Conservation (phyloP, 1,284 basidiomycete species). For the Xanthoconium separans region DNA sequence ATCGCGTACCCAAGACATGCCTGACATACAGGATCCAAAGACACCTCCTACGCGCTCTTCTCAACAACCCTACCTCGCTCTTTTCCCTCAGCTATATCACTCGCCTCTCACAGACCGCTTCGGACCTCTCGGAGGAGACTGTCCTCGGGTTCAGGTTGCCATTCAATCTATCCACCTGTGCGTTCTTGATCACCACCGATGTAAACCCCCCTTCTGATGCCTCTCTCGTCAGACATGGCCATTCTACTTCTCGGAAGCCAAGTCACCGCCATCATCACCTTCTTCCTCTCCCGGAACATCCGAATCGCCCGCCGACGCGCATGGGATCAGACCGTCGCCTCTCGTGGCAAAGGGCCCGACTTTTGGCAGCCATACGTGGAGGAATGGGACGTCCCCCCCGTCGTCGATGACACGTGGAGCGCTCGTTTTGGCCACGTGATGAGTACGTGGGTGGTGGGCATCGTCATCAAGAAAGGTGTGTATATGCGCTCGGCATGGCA, state of each 20-base stretch:
- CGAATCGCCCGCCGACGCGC: conserved; percentile 73
- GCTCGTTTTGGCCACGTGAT: conserved; percentile 42
- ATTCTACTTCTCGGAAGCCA: conserved; percentile 72
- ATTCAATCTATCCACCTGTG: conserved; percentile 64
- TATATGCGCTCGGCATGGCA: conserved; percentile 3
- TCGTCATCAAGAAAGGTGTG: conserved; percentile 51
- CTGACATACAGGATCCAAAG: conserved; percentile 66
- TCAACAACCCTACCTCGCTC: conserved; percentile 51
- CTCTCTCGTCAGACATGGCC: conserved; percentile 58
- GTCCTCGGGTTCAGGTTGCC: conserved; percentile 64
- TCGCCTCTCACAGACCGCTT: conserved; percentile 36
- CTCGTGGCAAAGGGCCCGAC: conserved; percentile 72
- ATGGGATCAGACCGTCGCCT: conserved; percentile 78
- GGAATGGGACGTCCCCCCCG: conserved; percentile 78
- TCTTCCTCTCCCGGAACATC: conserved; percentile 80
- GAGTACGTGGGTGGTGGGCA: conserved; percentile 47
- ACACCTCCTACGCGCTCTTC: conserved; percentile 59
- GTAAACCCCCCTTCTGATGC: not conserved
- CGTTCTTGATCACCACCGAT: too few species aligned
- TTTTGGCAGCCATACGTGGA: conserved; percentile 89
- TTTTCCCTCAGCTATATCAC: conserved; percentile 16
- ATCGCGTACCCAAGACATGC: conserved; percentile 42
- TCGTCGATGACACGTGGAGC: conserved; percentile 33
- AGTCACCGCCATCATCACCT: conserved; percentile 68
- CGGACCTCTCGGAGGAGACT: conserved; percentile 60